phyloP scores from a whole-genome alignment of 192 early-diverging fungal species.

The Kickxella alabastrina region DNA sequence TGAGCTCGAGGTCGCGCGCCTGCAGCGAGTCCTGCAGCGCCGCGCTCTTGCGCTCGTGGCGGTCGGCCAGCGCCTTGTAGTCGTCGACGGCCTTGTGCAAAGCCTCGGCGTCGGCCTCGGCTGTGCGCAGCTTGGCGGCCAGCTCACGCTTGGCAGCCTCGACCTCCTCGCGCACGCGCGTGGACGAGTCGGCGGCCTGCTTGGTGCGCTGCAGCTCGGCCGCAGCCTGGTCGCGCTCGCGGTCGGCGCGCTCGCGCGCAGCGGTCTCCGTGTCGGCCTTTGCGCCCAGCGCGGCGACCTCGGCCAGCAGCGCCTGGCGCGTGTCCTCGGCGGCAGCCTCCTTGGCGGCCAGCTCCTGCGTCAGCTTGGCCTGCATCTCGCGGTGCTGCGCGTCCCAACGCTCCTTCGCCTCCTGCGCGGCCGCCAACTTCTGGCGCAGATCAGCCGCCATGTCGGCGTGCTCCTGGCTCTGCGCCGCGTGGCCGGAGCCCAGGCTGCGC shows the following conservation, averaged over 20 bases:
- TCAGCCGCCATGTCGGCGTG: slow-evolving; percentile 57
- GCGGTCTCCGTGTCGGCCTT: slow-evolving; percentile 52
- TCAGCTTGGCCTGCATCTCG: slow-evolving; percentile 64
- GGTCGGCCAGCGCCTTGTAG: slow-evolving; percentile 66
- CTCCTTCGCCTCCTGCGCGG: slow-evolving; percentile 69
- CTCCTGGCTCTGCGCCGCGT: slow-evolving; percentile 54
- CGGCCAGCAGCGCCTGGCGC: slow-evolving; percentile 59
- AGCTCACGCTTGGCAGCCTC: slow-evolving; percentile 62
- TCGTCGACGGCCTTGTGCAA: slow-evolving; percentile 48
- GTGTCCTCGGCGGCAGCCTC: slow-evolving; percentile 72
- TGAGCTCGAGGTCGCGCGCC: slow-evolving; percentile 57
- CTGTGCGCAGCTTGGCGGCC: slow-evolving; percentile 50
- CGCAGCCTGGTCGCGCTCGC: slow-evolving; percentile 59
- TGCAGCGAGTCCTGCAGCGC: slow-evolving; percentile 61
- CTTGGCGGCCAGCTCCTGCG: slow-evolving; percentile 58
- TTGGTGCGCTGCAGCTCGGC: slow-evolving; percentile 59
- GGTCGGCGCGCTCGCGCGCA: slow-evolving; percentile 59
- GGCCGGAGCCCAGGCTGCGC: slow-evolving; percentile 23
- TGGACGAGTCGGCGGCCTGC: slow-evolving; percentile 56
- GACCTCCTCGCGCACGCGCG: slow-evolving; percentile 62
- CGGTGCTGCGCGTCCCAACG: slow-evolving; percentile 64
- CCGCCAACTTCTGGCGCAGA: slow-evolving; percentile 61
- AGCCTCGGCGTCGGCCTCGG: slow-evolving; percentile 63
- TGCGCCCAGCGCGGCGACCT: slow-evolving; percentile 58
- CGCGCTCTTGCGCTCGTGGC: slow-evolving; percentile 69